These are phyloP conservation scores for Backusella psychrophila DNA, from an alignment of 192 early-diverging fungal species.

Conservation along the genomic window DNA sequence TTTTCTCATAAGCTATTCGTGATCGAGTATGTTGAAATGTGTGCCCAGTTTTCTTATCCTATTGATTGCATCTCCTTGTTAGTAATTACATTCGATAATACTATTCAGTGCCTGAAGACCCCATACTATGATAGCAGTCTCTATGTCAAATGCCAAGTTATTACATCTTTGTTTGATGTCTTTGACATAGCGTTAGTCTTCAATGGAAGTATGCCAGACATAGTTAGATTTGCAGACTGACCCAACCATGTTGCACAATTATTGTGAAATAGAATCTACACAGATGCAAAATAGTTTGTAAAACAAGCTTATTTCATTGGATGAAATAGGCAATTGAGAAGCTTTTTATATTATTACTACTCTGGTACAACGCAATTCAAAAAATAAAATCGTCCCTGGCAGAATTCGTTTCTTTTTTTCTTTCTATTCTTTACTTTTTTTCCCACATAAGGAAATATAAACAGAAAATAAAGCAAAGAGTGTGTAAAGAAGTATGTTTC, in stretches of 20 bases:
- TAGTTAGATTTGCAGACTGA: neutral
- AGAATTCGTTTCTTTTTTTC: neutral
- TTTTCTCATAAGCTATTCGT: neutral
- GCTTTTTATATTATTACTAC: neutral
- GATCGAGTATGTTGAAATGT: no score
- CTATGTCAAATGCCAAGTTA: neutral
- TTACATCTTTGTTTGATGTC: neutral
- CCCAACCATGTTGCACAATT: neutral
- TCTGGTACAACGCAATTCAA: neutral
- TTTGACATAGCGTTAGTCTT: neutral
- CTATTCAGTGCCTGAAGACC: neutral
- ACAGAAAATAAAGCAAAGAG: neutral
- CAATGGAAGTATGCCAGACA: neutral
- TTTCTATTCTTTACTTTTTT: conserved; percentile 1
- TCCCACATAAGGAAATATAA: neutral
- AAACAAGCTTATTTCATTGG: neutral
- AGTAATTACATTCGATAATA: neutral
- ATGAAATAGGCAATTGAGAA: neutral
- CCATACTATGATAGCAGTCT: neutral
- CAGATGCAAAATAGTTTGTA: neutral
- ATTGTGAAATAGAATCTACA: neutral
- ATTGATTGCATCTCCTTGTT: neutral
- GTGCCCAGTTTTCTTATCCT: neutral
- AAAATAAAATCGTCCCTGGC: neutral
- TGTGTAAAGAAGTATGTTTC: neutral